Percentiles rank a stretch among this genome's conserved stretches.
These are phyloP conservation scores for Tricholoma saponaceum DNA, from an alignment of 768 basidiomycete genomes.

Conservation along the genomic window DNA sequence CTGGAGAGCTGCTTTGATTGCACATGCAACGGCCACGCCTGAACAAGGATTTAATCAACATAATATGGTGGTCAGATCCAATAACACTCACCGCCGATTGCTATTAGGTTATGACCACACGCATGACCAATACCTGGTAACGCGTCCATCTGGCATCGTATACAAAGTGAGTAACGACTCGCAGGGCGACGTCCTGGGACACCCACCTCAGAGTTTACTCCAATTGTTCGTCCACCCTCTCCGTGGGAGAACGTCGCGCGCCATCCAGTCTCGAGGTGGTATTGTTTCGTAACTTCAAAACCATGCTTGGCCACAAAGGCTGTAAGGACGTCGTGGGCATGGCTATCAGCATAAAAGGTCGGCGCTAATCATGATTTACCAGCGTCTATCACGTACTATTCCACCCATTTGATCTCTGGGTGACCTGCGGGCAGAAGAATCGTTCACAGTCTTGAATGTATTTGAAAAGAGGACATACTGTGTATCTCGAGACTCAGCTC, in stretches of 20 bases:
- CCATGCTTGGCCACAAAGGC: conserved; percentile 63
- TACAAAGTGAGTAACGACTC: background rate
- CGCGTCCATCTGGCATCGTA: conserved; percentile 52
- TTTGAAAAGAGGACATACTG: conserved; percentile 33
- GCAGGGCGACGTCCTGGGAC: background rate
- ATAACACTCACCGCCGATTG: conserved; percentile 43
- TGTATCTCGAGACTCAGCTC: conserved; percentile 70
- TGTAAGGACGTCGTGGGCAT: conserved; percentile 70
- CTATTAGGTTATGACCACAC: conserved; percentile 83
- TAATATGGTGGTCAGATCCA: background rate
- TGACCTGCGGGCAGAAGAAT: conserved; percentile 41
- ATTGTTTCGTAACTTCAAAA: conserved; percentile 58
- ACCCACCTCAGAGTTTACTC: conserved; percentile 73
- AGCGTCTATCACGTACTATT: conserved; percentile 42
- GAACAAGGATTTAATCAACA: conserved; percentile 7
- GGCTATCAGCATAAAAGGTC: conserved; percentile 33
- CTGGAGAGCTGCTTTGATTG: conserved; percentile 60
- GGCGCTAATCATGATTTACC: background rate
- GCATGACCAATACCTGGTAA: conserved; percentile 62
- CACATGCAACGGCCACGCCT: conserved; percentile 70
- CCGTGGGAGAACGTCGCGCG: conserved; percentile 62
- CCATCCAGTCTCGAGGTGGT: conserved; percentile 73
- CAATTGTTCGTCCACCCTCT: conserved; percentile 63
- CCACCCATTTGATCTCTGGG: conserved; percentile 67
- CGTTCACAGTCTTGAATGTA: background rate